Conservation (phyloP, 768 basidiomycete species). For the Boletus sensibilis region DNA sequence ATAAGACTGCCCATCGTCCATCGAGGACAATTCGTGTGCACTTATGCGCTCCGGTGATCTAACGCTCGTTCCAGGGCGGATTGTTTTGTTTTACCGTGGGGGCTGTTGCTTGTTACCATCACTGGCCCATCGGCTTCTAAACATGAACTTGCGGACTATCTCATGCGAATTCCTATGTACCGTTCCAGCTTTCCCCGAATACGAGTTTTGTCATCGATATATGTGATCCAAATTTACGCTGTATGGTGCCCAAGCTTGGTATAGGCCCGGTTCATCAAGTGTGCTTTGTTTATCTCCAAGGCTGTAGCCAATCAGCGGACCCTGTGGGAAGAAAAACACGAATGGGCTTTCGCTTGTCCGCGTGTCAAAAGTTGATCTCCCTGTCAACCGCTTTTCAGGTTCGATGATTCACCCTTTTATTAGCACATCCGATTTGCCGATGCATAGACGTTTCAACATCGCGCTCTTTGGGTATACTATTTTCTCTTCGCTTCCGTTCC, state of each 20-base stretch:
- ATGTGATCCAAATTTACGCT: conserved; percentile 11
- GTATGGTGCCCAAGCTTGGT: background rate
- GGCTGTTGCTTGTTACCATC: conserved; percentile 19
- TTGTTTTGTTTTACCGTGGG: conserved; percentile 21
- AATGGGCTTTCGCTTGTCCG: background rate
- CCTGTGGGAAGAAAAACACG: conserved; percentile 3
- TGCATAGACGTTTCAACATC: background rate
- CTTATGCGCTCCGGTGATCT: conserved; percentile 19
- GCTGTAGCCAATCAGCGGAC: conserved; percentile 10
- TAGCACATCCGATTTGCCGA: conserved; percentile 1
- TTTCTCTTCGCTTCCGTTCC: background rate
- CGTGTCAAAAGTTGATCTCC: background rate
- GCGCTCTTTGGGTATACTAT: background rate
- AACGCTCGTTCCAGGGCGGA: conserved; percentile 17
- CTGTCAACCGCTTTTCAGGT: background rate
- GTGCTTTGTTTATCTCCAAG: conserved; percentile 14
- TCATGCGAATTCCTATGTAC: conserved; percentile 29
- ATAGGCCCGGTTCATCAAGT: background rate
- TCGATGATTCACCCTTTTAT: conserved; percentile 15
- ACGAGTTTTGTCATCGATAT: conserved; percentile 11
- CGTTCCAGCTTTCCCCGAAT: conserved; percentile 11
- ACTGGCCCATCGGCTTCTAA: conserved; percentile 3
- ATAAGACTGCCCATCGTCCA: conserved; percentile 22
- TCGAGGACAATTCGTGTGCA: conserved; percentile 27
- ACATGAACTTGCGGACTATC: conserved; percentile 28